These are phyloP conservation scores for Mortierella sp. DNA, from an alignment of 371 early-diverging fungal species.

Conservation along the genomic window DNA sequence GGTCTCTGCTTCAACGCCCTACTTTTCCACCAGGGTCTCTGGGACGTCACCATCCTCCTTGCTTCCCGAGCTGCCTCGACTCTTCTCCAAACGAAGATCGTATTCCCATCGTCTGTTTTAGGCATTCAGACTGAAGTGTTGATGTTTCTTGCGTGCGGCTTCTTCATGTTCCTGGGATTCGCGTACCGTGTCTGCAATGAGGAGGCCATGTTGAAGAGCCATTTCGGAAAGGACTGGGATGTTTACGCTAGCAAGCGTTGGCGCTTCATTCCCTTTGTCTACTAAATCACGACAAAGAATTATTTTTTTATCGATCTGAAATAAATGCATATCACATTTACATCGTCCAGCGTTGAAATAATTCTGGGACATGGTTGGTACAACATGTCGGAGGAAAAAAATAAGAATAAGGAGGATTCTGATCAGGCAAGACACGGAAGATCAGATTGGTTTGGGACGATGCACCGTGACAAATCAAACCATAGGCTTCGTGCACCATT, in stretches of 20 bases:
- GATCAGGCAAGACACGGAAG: too few relatives aligned
- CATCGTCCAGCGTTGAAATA: too few relatives aligned
- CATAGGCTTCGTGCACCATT: neutral
- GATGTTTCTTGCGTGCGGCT: neutral
- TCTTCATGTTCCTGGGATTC: neutral
- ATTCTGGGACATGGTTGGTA: too few relatives aligned
- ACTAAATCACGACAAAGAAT: too few relatives aligned
- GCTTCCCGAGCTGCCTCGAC: neutral
- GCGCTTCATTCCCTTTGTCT: conserved; percentile 20
- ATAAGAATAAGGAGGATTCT: too few relatives aligned
- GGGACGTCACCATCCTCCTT: neutral
- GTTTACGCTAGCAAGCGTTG: conserved; percentile 25
- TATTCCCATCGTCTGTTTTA: neutral
- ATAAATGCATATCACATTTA: too few relatives aligned
- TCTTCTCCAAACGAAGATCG: neutral
- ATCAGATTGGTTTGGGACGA: too few relatives aligned
- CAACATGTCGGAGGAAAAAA: too few relatives aligned
- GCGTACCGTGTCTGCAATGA: conserved; percentile 7
- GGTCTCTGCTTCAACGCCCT: neutral
- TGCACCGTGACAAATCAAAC: too few relatives aligned
- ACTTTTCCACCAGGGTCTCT: conserved; percentile 20
- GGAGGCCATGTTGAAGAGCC: conserved; percentile 22
- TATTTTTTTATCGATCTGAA: too few relatives aligned
- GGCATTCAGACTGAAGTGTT: neutral
- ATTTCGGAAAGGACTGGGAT: conserved; percentile 32